Evolutionary conservation across 164 flowering plant species (phyloP), one percentile per base, ranked within the genome.

Genomic region (Magnolia sinica): DNA sequence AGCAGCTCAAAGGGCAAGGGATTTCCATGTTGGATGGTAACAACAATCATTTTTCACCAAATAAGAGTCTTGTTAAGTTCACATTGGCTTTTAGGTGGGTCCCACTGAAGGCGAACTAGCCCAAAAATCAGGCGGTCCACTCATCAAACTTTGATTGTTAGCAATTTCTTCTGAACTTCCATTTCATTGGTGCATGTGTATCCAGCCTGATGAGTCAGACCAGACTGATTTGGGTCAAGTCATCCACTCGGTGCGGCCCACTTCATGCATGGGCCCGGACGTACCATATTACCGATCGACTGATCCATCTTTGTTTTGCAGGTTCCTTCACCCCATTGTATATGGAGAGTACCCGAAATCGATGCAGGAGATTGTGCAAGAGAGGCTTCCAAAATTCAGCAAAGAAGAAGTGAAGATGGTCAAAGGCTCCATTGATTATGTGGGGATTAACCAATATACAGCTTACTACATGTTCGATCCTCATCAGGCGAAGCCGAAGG

Each of bases 361-460:
- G 19, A 79, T 72, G 79, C 76, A 76, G 49, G 51, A 73, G 6
- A 76, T 79, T 13, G 82, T 80, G 11, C 71, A 45, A 50, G 74
- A 73, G 19, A 76, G 82, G 37, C 77, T 76, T 22, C 82, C 82
- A 37, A 77, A 77, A 59, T 80, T 80, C 49, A 80, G 71, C 2
- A 13, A 23, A 31, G 68, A 68, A 61, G 80, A 78, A 67, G 68
- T 73, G 4, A 69, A 73, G 69, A 78, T 73, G 69, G 79, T 80
- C 7, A 76, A 77, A 64, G 79, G 82, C 10, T 80, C 82, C 24
- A 76, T 80, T 8, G 82, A 80, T 76, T 80, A 67, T 68, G 23
- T 76, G 64, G 79, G 82, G n/a, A 50, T 80, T 31, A 80, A 80
- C 69, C 82, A 80, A 64, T 80, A 80, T 55, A 80, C 79, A 7